Evolutionary conservation across 495 filamentous ascomycete species (phyloP).

Genomic region (Penicillium simplicissimum): DNA sequence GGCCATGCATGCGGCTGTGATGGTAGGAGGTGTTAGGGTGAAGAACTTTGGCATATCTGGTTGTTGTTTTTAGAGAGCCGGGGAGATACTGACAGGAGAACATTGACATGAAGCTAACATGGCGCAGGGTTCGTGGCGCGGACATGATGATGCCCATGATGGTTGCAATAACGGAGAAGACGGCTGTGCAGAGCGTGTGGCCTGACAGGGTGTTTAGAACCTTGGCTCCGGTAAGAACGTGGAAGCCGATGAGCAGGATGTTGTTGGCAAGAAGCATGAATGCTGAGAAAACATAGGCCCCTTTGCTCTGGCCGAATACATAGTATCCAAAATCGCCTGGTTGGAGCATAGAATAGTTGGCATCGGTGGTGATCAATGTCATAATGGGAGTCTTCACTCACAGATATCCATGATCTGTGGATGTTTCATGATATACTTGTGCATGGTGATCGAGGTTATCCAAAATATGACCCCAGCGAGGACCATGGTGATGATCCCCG

Average conservation of each 20-base stretch:
- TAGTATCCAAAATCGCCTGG: slow-evolving; percentile 45
- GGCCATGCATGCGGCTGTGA: slow-evolving; percentile 42
- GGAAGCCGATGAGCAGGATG: slow-evolving; percentile 42
- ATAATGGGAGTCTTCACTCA: slow-evolving; percentile 17
- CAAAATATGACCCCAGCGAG: slow-evolving; percentile 39
- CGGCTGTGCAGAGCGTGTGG: slow-evolving; percentile 39
- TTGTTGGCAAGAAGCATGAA: slow-evolving; percentile 47
- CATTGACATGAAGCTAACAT: slow-evolving; percentile 50
- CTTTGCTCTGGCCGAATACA: slow-evolving; percentile 37
- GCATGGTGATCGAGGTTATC: slow-evolving; percentile 50
- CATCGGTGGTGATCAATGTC: no score
- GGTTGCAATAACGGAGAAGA: slow-evolving; percentile 35
- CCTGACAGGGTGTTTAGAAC: slow-evolving; percentile 40
- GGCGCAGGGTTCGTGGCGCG: slow-evolving; percentile 40
- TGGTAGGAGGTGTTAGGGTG: not conserved
- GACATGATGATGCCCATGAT: slow-evolving; percentile 46
- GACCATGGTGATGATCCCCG: slow-evolving; percentile 46
- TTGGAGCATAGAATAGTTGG: no score
- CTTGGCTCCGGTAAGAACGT: slow-evolving; percentile 41
- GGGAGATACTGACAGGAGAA: slow-evolving; percentile 32
- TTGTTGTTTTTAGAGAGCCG: not conserved
- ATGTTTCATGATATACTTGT: slow-evolving; percentile 49
- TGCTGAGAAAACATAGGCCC: slow-evolving; percentile 36
- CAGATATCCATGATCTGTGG: slow-evolving; percentile 50
- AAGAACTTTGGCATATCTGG: no score